Conservation (phyloP, 306 rosid genomes). For the Acacia acuminata region DNA sequence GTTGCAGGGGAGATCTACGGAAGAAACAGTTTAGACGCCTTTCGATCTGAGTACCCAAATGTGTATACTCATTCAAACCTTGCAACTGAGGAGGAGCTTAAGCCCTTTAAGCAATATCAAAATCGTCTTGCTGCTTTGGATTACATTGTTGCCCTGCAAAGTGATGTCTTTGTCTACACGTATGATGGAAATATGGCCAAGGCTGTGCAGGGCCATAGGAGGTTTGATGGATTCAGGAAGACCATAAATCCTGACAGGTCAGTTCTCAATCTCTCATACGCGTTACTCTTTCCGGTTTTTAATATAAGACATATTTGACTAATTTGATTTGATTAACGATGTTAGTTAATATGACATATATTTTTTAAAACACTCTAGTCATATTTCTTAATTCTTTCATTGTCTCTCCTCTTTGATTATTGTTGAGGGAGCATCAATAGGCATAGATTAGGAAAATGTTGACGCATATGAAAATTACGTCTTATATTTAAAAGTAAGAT, state of each 20-base stretch:
- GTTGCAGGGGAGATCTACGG: constrained; percentile 97
- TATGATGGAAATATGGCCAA: constrained; percentile 99
- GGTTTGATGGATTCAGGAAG: constrained; percentile 83
- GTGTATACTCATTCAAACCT: constrained; percentile 82
- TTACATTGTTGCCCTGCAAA: constrained; percentile 80
- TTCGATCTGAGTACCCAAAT: constrained; percentile 69
- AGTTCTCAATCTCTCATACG: constrained; percentile 3
- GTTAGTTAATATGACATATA: too few relatives aligned
- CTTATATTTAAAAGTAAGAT: too few relatives aligned
- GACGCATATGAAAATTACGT: too few relatives aligned
- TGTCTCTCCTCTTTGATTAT: too few relatives aligned
- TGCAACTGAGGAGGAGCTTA: constrained; percentile 81
- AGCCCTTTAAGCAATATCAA: constrained; percentile 73
- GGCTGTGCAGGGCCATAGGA: constrained; percentile 96
- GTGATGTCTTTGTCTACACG: constrained; percentile 93
- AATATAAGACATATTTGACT: too few relatives aligned
- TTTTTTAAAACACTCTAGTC: too few relatives aligned
- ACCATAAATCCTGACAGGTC: constrained; percentile 94
- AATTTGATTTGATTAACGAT: too few relatives aligned
- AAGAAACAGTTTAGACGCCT: constrained; percentile 68
- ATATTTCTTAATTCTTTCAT: too few relatives aligned
- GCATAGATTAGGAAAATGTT: too few relatives aligned
- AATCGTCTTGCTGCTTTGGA: constrained; percentile 97
- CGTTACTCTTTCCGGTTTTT: neutral
- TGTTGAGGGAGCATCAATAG: too few relatives aligned